A percentile compares a stretch with the other conserved stretches of the same genome.
phyloP scores from a whole-genome alignment of 192 early-diverging fungal species.

The Coemansia sp. region DNA sequence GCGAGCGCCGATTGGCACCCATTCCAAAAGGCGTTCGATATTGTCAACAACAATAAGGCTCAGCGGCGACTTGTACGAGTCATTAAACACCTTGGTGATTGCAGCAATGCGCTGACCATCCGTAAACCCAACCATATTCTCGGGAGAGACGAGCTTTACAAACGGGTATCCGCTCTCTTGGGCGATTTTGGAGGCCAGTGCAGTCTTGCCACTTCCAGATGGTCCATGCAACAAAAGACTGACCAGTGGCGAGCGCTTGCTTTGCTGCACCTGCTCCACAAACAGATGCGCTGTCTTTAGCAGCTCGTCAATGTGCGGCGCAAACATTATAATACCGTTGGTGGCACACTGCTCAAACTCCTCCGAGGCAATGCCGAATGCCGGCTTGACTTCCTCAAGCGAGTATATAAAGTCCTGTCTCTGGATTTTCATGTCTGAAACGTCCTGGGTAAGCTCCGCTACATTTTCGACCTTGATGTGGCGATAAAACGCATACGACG shows the following conservation, averaged over 20 bases:
- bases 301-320: constrained; percentile 60
- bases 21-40: constrained; percentile 92
- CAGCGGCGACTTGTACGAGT: constrained; percentile 94
- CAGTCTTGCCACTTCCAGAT: constrained; percentile 89
- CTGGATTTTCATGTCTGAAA: constrained; percentile 84
- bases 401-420: constrained; percentile 85
- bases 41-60: constrained; percentile 94
- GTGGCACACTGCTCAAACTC: constrained; percentile 83
- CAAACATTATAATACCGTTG: constrained; percentile 86
- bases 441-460: constrained; percentile 79
- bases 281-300: constrained; percentile 60
- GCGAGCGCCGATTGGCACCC: constrained; percentile 91
- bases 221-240: constrained; percentile 87
- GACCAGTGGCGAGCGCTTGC: constrained; percentile 85
- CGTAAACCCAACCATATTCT: constrained; percentile 88
- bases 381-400: constrained; percentile 88
- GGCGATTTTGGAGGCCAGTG: constrained; percentile 93
- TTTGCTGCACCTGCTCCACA: constrained; percentile 75
- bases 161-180: constrained; percentile 91
- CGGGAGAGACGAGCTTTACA: constrained; percentile 95
- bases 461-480: constrained; percentile 92
- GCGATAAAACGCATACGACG: constrained; percentile 94
- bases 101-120: constrained; percentile 81
- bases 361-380: constrained; percentile 91
- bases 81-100: constrained; percentile 95